A percentile compares a stretch with the other conserved stretches of the same genome.
These are phyloP conservation scores for Penicillium sclerotiorum DNA, from an alignment of 2,329 filamentous ascomycete genomes.

Conservation along the genomic window DNA sequence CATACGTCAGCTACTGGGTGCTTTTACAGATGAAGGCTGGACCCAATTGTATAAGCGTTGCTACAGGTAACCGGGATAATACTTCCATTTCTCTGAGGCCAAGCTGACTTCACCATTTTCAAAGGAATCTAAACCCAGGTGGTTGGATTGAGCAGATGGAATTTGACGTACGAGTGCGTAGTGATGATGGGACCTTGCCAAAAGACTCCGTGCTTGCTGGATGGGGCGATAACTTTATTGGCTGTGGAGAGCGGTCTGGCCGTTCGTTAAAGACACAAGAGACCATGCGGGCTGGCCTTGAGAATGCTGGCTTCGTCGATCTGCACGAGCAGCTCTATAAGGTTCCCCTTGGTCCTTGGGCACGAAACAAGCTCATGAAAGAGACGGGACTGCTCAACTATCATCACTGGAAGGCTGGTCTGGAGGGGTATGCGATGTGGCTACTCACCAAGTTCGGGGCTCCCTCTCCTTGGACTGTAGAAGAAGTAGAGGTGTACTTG, in stretches of 20 bases:
- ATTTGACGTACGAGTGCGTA: conserved; percentile 10
- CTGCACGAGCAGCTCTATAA: conserved; percentile 53
- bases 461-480: conserved; percentile 12
- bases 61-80: conserved; percentile 16
- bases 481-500: conserved; percentile 12
- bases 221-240: conserved; percentile 22
- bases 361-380: conserved; percentile 46
- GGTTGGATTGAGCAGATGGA: conserved; percentile 21
- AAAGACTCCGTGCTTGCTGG: conserved; percentile 6
- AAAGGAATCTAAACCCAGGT: conserved; percentile 9
- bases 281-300: conserved; percentile 24
- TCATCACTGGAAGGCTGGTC: conserved; percentile 22
- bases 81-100: background rate
- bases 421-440: conserved; percentile 30
- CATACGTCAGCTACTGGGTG: conserved; percentile 22
- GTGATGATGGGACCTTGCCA: conserved; percentile 16
- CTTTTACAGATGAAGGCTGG: conserved; percentile 17
- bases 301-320: conserved; percentile 34
- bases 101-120: background rate
- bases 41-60: conserved; percentile 17
- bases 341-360: conserved; percentile 52
- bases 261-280: conserved; percentile 23
- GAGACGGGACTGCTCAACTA: conserved; percentile 43
- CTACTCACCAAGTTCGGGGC: conserved; percentile 25
- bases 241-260: conserved; percentile 20